Base-by-base conservation (phyloP, 768 basidiomycete species). In the Rhodotorula graminis region DNA sequence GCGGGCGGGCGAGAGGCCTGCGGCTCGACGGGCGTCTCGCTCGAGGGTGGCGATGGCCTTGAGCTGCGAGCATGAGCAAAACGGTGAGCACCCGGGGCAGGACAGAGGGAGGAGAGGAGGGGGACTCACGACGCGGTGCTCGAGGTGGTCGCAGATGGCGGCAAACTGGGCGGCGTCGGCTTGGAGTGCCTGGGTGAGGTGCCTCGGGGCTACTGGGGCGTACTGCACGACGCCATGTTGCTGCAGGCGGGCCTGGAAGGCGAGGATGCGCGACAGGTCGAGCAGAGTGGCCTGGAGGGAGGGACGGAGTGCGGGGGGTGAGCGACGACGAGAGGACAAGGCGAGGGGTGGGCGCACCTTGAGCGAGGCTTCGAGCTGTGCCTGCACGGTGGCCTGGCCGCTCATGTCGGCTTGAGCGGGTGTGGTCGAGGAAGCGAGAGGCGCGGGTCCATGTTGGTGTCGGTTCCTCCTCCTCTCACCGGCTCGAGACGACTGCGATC, bases 1-100 rank as follows among this genome's bases (percentile, higher is more conserved):
- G 52, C 33, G 23, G 33, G 49, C n/a, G 37, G 46, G 15, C 29
- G 60, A 42, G 29, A 66, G 7, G 59, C 66, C 66, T 25, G 61
- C 50, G 12, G 66, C 62, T 47, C n/a, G 49, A 1, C 59, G 40
- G 2, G 64, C 71, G 27, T 72, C 71, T 9, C 71, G 56, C 31
- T 72, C 71, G 59, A 72, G 59, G 12, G 60, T 60, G 16, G 67
- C 67, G 44, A 72, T 64, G 2, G 71, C 71, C 23, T 57, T 40
- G 19, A 64, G 49, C 71, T 72, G 57, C 33, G 31, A 3, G 27
- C n/a, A 9, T 2, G 10, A 23, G 37, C 15, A 29, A 40, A n/a
- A n/a, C n/a, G 19, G 42, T 42, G 3, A 25, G 31, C 15, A 7
- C 40, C 12, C 2, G 44, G 11, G 44, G 12, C 44, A 2, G 44